Percentiles rank a stretch among this genome's conserved stretches.
Evolutionary conservation across 495 filamentous ascomycete genomes (phyloP).

Genomic region (Massariosphaeria phaeospora): DNA sequence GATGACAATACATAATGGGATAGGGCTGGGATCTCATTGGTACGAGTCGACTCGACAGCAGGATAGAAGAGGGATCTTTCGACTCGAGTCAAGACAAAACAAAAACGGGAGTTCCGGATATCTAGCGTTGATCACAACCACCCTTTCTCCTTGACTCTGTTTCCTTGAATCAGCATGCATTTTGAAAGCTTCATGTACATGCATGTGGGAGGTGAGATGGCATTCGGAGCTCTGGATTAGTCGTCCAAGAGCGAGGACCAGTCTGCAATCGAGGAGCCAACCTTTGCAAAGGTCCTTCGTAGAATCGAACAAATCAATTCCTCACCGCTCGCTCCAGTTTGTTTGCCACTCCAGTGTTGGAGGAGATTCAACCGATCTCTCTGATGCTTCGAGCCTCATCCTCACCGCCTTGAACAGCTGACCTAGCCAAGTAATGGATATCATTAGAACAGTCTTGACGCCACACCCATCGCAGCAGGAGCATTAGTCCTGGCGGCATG

Average conservation of each 20-base stretch:
- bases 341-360: not conserved
- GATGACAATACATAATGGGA: slow-evolving; percentile 28
- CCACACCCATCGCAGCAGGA: slow-evolving; percentile 6
- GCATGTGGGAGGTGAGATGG: slow-evolving; percentile 37
- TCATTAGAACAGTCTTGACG: not conserved
- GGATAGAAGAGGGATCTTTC: slow-evolving; percentile 49
- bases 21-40: slow-evolving; percentile 31
- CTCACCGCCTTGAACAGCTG: not conserved
- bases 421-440: not conserved
- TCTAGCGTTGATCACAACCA: slow-evolving; percentile 55
- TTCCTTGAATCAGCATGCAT: slow-evolving; percentile 27
- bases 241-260: slow-evolving; percentile 31
- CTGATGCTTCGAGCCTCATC: not conserved
- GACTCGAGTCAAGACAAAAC: slow-evolving; percentile 36
- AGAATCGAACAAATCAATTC: slow-evolving; percentile 29
- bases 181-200: slow-evolving; percentile 29
- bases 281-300: slow-evolving; percentile 28
- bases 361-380: not conserved
- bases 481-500: too few relatives aligned
- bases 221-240: slow-evolving; percentile 33
- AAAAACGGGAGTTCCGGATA: slow-evolving; percentile 74
- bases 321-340: slow-evolving; percentile 15
- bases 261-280: slow-evolving; percentile 34
- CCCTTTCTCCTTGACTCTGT: slow-evolving; percentile 24
- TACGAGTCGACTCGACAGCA: slow-evolving; percentile 29